Evolutionary conservation across 1,139 yeast species (phyloP), one percentile per base, ranked within the genome.

Genomic region (Fermentozyma sake): DNA sequence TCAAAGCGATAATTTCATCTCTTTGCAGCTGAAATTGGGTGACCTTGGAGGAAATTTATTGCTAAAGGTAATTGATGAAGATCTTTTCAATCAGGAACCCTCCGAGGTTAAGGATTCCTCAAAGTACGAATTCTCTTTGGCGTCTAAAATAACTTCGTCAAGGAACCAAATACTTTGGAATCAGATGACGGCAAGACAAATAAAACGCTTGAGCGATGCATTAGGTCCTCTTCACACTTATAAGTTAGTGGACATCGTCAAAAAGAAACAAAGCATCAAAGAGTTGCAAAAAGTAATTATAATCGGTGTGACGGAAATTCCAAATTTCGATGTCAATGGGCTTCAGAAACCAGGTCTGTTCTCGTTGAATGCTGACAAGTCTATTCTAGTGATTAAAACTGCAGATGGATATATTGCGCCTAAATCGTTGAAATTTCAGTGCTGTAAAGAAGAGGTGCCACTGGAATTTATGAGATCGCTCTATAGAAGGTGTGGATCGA

Each of bases 151-250:
- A 10, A 46, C 50, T 1, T 54, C 72, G 1, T 32, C 50, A 2
- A 65, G 61, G 48, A 48, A 58, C 11, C 59, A 61, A 26, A 57
- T 79, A 2, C 24, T 56, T 5, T 79, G 91, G 81, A 19, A 38
- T 0, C 26, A 24, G 4, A 48, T 52, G 27, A 39, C 67, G 1
- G 47, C 76, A 0, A 39, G 52, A 2, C 52, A 61, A 5, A 55
- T 83, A 1, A 41, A 65, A 16, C 58, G 77, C 17, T 52, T 66
- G 28, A 49, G 54, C 26, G 71, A 72, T 36, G 78, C 82, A 0
- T 50, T 84, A 28, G 94, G 93, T 0, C 66, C 77, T 0, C 41
- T 82, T 11, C 68, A 61, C 41, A 60, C 84, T 1, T 72, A 58
- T 46, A 71, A 68, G 13, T 37, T 33, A 22, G 65, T 61, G 20